phyloP scores from a whole-genome alignment of 2,329 filamentous ascomycete species.

The Ilyonectria robusta region DNA sequence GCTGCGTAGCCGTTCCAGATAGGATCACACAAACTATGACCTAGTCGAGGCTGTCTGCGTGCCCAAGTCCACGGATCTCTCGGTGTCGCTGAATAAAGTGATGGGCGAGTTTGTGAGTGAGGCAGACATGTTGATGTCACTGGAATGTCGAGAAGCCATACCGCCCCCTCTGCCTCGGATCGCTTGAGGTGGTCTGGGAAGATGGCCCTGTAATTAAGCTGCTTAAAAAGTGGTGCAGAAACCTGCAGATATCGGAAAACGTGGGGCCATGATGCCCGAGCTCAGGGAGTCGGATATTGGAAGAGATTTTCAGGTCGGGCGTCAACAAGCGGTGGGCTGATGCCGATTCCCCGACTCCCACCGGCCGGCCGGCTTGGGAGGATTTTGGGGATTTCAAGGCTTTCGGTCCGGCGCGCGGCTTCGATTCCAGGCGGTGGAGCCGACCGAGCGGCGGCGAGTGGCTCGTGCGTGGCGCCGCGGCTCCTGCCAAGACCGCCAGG shows the following conservation, averaged over 20 bases:
- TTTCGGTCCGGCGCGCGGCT: slow-evolving; percentile 37
- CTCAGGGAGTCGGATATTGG: slow-evolving; percentile 8
- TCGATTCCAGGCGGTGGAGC: slow-evolving; percentile 22
- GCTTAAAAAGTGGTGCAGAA: neutral
- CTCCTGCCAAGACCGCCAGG: slow-evolving; percentile 7
- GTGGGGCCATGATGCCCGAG: neutral
- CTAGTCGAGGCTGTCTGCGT: slow-evolving; percentile 6
- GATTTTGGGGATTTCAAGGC: slow-evolving; percentile 29
- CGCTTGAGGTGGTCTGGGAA: no score
- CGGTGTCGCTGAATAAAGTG: neutral
- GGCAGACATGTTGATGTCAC: neutral
- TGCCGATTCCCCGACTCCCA: slow-evolving; percentile 28
- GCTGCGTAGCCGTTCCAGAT: neutral
- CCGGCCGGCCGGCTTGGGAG: slow-evolving; percentile 16
- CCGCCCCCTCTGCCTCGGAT: no score
- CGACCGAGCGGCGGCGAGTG: slow-evolving; percentile 25
- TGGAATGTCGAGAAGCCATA: slow-evolving; percentile 6
- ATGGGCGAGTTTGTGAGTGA: neutral
- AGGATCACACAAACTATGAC: neutral
- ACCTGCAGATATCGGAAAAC: neutral
- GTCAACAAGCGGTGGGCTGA: slow-evolving; percentile 1
- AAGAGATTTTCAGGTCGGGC: neutral
- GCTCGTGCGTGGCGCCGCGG: slow-evolving; percentile 20
- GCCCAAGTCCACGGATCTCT: neutral
- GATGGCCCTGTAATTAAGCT: neutral